phyloP scores from a whole-genome alignment of 73 alveolate genomes.

The Paramecium biaurelia region DNA sequence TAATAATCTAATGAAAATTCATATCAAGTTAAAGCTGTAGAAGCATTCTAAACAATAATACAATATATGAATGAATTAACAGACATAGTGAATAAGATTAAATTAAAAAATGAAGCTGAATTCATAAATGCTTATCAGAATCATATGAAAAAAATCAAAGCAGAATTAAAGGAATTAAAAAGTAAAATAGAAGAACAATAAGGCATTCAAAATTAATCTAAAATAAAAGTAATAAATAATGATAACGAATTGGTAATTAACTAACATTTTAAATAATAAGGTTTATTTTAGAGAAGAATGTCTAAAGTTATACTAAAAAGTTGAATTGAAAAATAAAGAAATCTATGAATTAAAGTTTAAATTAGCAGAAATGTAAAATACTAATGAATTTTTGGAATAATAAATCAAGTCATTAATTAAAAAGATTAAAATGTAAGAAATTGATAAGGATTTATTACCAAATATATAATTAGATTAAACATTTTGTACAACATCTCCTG shows the following conservation, averaged over 20 bases:
- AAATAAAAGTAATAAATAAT: neutral
- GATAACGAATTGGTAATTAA: constrained; percentile 13
- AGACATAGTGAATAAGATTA: neutral
- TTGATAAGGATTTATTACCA: neutral
- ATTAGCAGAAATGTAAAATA: neutral
- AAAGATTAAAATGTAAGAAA: neutral
- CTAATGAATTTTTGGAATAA: neutral
- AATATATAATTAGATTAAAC: neutral
- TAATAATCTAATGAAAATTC: neutral
- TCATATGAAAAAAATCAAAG: constrained; percentile 35
- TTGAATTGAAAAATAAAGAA: constrained; percentile 19
- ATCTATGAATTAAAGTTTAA: neutral
- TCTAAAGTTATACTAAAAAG: constrained; percentile 1
- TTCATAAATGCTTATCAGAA: constrained; percentile 42
- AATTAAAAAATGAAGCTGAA: constrained; percentile 50
- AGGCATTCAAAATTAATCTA: neutral
- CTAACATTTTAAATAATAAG: neutral
- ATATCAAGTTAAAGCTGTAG: neutral
- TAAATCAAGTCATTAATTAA: constrained; percentile 8
- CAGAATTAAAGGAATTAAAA: constrained; percentile 37
- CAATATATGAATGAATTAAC: neutral
- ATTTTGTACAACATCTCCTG: constrained; percentile 41
- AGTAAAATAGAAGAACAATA: constrained; percentile 12
- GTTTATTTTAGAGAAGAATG: constrained; percentile 44
- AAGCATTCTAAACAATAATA: neutral